phyloP scores from a whole-genome alignment of 2,329 filamentous ascomycete genomes.

The Truncatella angustata region DNA sequence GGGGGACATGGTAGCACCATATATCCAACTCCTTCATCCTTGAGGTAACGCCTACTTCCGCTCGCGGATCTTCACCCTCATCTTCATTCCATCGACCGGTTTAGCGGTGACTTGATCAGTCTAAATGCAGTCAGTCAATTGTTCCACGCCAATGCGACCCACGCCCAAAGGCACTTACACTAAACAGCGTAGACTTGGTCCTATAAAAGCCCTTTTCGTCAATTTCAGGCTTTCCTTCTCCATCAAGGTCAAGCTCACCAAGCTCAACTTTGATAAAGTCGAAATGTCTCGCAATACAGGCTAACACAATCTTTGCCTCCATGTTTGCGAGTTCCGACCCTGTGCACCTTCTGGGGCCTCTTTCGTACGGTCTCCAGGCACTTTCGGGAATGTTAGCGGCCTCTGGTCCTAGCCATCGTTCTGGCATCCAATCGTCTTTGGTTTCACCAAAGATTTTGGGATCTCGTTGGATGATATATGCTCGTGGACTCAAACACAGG shows the following conservation, averaged over 20 bases:
- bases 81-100: constrained; percentile 6
- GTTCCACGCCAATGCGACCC: not conserved
- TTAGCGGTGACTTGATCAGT: constrained; percentile 7
- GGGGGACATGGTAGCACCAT: no score
- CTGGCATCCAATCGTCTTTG: constrained; percentile 23
- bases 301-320: constrained; percentile 10
- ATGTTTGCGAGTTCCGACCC: constrained; percentile 11
- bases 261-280: constrained; percentile 9
- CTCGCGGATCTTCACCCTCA: not conserved
- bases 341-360: constrained; percentile 6
- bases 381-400: constrained; percentile 17
- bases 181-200: constrained; percentile 7
- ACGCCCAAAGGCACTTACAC: constrained; percentile 5
- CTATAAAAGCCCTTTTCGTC: constrained; percentile 10
- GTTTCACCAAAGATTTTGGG: constrained; percentile 18
- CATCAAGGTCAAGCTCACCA: constrained; percentile 2
- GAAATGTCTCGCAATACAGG: constrained; percentile 7
- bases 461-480: constrained; percentile 20
- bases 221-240: constrained; percentile 4
- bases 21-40: no score
- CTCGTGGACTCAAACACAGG: constrained; percentile 13
- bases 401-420: constrained; percentile 21
- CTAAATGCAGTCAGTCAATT: not conserved
- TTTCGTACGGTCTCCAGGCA: constrained; percentile 38
- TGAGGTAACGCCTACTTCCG: no score